Percentiles rank a stretch among this genome's conserved stretches.
phyloP scores from a whole-genome alignment of 2,329 filamentous ascomycete species.

The Cercospora sp. region DNA sequence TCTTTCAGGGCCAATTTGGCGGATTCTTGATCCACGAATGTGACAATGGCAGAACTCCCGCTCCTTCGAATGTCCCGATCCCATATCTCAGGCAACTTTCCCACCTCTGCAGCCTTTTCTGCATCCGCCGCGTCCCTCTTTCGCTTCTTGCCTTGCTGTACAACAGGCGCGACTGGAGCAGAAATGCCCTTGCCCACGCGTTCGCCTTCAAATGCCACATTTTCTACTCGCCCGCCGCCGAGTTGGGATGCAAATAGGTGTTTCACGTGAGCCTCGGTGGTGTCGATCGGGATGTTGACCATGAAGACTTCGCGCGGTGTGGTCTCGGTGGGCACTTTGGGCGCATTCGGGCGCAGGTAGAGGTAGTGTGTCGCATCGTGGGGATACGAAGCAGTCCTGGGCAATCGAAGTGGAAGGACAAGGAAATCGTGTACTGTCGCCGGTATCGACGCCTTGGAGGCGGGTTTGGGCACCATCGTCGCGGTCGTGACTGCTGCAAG shows the following conservation, averaged over 20 bases:
- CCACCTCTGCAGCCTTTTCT: constrained; percentile 47
- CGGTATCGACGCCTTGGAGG: constrained; percentile 9
- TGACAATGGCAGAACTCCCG: constrained; percentile 75
- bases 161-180: constrained; percentile 37
- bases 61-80: constrained; percentile 67
- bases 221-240: constrained; percentile 75
- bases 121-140: constrained; percentile 49
- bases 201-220: constrained; percentile 70
- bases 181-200: constrained; percentile 45
- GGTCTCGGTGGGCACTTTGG: constrained; percentile 71
- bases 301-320: constrained; percentile 81
- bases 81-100: constrained; percentile 68
- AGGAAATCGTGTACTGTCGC: constrained; percentile 61
- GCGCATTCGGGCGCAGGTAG: constrained; percentile 80
- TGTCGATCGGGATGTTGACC: constrained; percentile 85
- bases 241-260: constrained; percentile 73
- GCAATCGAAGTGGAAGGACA: constrained; percentile 67
- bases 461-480: constrained; percentile 23
- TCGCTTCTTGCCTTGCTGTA: constrained; percentile 53
- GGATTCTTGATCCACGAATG: constrained; percentile 80
- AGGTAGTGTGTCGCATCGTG: constrained; percentile 72
- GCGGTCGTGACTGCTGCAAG: background rate
- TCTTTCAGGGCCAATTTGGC: constrained; percentile 76
- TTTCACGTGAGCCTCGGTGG: constrained; percentile 74
- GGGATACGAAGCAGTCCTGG: constrained; percentile 62